These are phyloP conservation scores for Quercus bicolor DNA, from an alignment of 306 rosid species.

Conservation along the genomic window DNA sequence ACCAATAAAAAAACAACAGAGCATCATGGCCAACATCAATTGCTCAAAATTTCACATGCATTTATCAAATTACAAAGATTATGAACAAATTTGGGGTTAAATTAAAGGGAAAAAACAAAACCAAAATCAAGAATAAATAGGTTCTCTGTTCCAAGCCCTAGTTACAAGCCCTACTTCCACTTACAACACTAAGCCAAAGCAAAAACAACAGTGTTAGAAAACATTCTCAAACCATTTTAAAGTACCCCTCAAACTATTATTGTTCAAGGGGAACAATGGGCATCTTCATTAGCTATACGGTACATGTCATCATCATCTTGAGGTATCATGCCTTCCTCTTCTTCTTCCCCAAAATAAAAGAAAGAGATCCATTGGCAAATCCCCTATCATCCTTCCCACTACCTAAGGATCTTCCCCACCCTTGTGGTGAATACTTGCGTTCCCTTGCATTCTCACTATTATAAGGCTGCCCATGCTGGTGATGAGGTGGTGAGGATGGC, in stretches of 20 bases:
- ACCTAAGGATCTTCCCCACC: slow-evolving; percentile 25
- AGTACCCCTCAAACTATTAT: not conserved
- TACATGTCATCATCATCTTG: slow-evolving; percentile 31
- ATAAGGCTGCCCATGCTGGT: not conserved
- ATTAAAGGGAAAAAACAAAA: too few species aligned
- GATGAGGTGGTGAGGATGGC: slow-evolving; percentile 23
- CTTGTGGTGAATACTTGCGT: slow-evolving; percentile 27
- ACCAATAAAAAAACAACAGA: too few species aligned
- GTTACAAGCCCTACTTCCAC: slow-evolving; percentile 29
- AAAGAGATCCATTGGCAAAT: slow-evolving; percentile 24
- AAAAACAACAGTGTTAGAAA: not conserved
- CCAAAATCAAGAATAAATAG: too few species aligned
- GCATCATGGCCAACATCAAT: too few species aligned
- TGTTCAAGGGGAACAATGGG: not conserved
- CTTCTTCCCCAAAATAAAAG: slow-evolving; percentile 51
- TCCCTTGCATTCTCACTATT: not conserved
- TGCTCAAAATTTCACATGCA: too few species aligned
- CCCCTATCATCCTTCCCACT: slow-evolving; percentile 10
- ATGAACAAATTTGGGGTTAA: too few species aligned
- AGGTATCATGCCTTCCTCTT: slow-evolving; percentile 69
- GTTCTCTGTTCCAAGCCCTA: not conserved
- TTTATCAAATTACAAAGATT: too few species aligned
- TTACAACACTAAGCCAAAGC: slow-evolving; percentile 23
- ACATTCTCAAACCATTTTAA: not conserved
- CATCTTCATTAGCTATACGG: slow-evolving; percentile 13